A percentile compares a stretch with the other conserved stretches of the same genome.
These are phyloP conservation scores for Paecilomyces formosus DNA, from an alignment of 2,329 filamentous ascomycete species.

Conservation along the genomic window DNA sequence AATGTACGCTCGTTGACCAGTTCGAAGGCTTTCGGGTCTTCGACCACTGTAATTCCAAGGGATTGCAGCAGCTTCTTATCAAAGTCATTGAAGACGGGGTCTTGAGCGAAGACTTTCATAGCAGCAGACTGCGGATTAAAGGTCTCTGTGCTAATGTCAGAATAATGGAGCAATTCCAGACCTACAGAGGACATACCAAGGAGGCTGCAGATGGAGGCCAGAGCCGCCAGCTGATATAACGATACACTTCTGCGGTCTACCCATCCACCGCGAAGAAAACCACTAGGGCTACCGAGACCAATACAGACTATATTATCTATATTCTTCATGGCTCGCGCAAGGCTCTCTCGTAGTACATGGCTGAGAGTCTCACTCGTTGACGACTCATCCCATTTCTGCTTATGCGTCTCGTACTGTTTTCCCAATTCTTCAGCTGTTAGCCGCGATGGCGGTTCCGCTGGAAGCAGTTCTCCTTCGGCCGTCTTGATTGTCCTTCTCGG, in stretches of 20 bases:
- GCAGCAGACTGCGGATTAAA: slow-evolving; percentile 9
- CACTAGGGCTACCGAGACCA: slow-evolving; percentile 34
- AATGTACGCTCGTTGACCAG: slow-evolving; percentile 44
- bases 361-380: slow-evolving; percentile 17
- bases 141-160: neutral
- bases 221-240: slow-evolving; percentile 33
- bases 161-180: neutral
- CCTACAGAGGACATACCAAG: slow-evolving; percentile 13
- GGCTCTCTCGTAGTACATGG: slow-evolving; percentile 4
- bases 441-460: slow-evolving; percentile 28
- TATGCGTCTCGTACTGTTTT: slow-evolving; percentile 20
- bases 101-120: slow-evolving; percentile 47
- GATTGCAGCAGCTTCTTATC: slow-evolving; percentile 30
- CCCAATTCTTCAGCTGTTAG: slow-evolving; percentile 25
- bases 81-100: slow-evolving; percentile 45
- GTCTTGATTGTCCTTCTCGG: slow-evolving; percentile 17
- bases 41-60: slow-evolving; percentile 29
- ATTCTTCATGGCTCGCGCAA: neutral
- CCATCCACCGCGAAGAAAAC: slow-evolving; percentile 34
- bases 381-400: slow-evolving; percentile 21
- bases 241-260: slow-evolving; percentile 34
- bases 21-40: slow-evolving; percentile 47
- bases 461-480: slow-evolving; percentile 12
- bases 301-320: slow-evolving; percentile 29
- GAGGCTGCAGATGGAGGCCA: slow-evolving; percentile 21